These are phyloP conservation scores for Pythium diclinum DNA, from an alignment of 352 stramenopile species.

Conservation along the genomic window DNA sequence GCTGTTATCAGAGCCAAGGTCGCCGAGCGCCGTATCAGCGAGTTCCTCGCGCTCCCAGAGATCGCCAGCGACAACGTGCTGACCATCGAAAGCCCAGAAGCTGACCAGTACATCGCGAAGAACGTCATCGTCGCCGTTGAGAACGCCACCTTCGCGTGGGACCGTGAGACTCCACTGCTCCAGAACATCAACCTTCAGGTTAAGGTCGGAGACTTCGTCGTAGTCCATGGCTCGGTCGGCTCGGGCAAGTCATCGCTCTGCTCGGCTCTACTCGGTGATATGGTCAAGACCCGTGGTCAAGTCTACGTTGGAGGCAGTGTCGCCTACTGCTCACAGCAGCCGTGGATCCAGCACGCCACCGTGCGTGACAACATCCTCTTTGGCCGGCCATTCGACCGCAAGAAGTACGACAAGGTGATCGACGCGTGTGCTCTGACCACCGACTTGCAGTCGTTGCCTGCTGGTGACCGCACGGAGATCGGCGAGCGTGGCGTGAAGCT, in stretches of 20 bases:
- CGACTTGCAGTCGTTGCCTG: slow-evolving; percentile 26
- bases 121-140: slow-evolving; percentile 24
- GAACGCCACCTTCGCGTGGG: slow-evolving; percentile 21
- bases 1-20: slow-evolving; percentile 82
- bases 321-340: slow-evolving; percentile 68
- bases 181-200: slow-evolving; percentile 62
- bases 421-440: slow-evolving; percentile 42
- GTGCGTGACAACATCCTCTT: slow-evolving; percentile 87
- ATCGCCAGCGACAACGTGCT: slow-evolving; percentile 16
- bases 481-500: slow-evolving; percentile 48
- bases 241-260: slow-evolving; percentile 90
- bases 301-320: slow-evolving; percentile 32
- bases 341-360: slow-evolving; percentile 73
- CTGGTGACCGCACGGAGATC: slow-evolving; percentile 53
- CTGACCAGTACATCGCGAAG: slow-evolving; percentile 9
- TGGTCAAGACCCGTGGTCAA: slow-evolving; percentile 37
- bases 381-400: slow-evolving; percentile 39
- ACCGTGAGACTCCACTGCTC: slow-evolving; percentile 32
- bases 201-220: slow-evolving; percentile 68
- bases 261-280: slow-evolving; percentile 88
- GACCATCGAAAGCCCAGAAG: slow-evolving; percentile 1
- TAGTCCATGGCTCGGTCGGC: slow-evolving; percentile 87
- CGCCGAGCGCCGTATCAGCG: slow-evolving; percentile 33
- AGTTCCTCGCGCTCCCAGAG: slow-evolving; percentile 45
- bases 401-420: slow-evolving; percentile 37